phyloP scores from a whole-genome alignment of 495 filamentous ascomycete species.

The Amniculicola lignicola region DNA sequence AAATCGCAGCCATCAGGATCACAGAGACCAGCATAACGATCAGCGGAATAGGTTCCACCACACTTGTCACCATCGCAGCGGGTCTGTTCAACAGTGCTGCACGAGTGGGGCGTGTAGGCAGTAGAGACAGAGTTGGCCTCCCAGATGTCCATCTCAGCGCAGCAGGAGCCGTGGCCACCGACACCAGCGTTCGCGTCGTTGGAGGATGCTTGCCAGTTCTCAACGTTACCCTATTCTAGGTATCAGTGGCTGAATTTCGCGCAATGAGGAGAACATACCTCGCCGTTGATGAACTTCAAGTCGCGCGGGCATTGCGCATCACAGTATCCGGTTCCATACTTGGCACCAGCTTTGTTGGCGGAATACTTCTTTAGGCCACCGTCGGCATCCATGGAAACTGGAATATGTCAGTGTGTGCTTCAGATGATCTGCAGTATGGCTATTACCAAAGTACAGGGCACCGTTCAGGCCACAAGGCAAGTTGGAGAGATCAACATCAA shows the following conservation, averaged over 20 bases:
- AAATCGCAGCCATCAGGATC: constrained; percentile 64
- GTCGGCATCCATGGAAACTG: constrained; percentile 58
- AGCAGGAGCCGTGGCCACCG: constrained; percentile 47
- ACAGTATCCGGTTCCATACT: constrained; percentile 69
- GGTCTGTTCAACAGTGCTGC: constrained; percentile 32
- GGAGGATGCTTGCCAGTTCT: constrained; percentile 56
- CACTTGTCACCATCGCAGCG: constrained; percentile 31
- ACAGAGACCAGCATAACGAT: constrained; percentile 52
- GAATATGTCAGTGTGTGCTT: too few relatives aligned
- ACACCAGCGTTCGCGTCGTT: constrained; percentile 60
- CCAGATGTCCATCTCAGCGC: constrained; percentile 37
- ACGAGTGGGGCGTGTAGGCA: constrained; percentile 40
- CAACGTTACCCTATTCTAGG: constrained; percentile 40
- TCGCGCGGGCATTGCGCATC: constrained; percentile 61
- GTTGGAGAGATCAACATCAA: constrained; percentile 61
- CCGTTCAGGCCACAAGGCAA: constrained; percentile 67
- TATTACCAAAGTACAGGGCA: constrained; percentile 67
- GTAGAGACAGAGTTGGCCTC: constrained; percentile 37
- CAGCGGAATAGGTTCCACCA: constrained; percentile 42
- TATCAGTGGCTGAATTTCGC: background rate
- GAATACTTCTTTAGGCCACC: constrained; percentile 52
- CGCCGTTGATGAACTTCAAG: constrained; percentile 57
- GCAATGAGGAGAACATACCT: constrained; percentile 38
- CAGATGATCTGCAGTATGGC: too few relatives aligned
- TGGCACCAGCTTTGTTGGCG: constrained; percentile 58